Evolutionary conservation across 495 filamentous ascomycete genomes (phyloP).

Genomic region (Poronia punctata): DNA sequence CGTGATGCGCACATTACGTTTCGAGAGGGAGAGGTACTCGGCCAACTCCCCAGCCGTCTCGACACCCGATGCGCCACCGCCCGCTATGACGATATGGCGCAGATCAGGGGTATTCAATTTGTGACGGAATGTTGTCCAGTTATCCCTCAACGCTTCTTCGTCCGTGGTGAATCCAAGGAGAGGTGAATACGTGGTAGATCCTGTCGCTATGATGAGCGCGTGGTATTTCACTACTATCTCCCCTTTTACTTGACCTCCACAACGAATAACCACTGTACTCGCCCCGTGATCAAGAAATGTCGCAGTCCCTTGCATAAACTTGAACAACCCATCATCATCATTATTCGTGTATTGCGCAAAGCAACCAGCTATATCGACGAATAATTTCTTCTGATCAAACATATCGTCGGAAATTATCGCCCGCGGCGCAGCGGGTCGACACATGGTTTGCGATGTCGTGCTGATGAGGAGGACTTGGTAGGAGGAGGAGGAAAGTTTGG

Average conservation of each 20-base stretch:
- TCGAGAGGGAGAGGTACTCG: constrained; percentile 30
- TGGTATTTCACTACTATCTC: constrained; percentile 24
- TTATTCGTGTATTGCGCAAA: constrained; percentile 37
- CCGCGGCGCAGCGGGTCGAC: constrained; percentile 40
- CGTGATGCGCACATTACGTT: constrained; percentile 37
- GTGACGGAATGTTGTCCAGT: constrained; percentile 32
- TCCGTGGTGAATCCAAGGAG: constrained; percentile 28
- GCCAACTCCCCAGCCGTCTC: constrained; percentile 55
- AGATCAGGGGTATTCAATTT: constrained; percentile 39
- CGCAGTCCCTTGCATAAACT: constrained; percentile 50
- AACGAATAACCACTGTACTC: constrained; percentile 33
- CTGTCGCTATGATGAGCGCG: constrained; percentile 33
- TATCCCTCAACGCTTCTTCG: constrained; percentile 11
- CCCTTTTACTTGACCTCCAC: constrained; percentile 5
- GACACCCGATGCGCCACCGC: constrained; percentile 62
- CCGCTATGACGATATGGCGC: constrained; percentile 52
- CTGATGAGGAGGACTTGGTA: constrained; percentile 38
- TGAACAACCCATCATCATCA: constrained; percentile 26
- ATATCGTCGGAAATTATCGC: constrained; percentile 39
- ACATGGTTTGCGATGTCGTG: constrained; percentile 35
- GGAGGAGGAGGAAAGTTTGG: constrained; percentile 26
- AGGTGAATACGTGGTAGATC: constrained; percentile 43
- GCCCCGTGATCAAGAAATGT: constrained; percentile 36
- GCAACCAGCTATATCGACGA: constrained; percentile 30
- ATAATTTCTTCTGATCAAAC: constrained; percentile 43